Percentiles rank a stretch among this genome's conserved stretches.
Conservation (phyloP, 1,284 basidiomycete species). For the Acaromyces ingoldii region DNA sequence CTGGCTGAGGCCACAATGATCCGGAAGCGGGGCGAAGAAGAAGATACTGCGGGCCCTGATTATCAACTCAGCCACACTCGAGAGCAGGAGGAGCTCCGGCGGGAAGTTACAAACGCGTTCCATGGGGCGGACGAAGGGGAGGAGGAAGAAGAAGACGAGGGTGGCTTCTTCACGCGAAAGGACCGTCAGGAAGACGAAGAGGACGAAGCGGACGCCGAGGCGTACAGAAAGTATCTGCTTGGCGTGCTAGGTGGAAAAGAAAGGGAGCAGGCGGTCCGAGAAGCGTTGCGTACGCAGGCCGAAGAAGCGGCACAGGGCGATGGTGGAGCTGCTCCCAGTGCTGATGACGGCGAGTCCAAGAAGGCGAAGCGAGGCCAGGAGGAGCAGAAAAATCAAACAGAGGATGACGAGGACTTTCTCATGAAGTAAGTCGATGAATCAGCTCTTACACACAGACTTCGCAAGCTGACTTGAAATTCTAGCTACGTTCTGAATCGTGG, state of each 20-base stretch:
- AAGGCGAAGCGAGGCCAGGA: conserved; percentile 48
- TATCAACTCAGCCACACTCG: conserved; percentile 66
- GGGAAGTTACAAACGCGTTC: conserved; percentile 80
- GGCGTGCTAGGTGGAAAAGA: conserved; percentile 72
- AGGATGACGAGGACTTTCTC: conserved; percentile 75
- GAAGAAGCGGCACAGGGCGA: conserved; percentile 17
- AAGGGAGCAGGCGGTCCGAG: conserved; percentile 52
- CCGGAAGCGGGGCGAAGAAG: conserved; percentile 12
- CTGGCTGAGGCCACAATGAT: conserved; percentile 44
- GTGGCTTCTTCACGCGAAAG: conserved; percentile 63
- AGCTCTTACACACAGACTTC: neutral
- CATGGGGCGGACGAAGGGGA: conserved; percentile 55
- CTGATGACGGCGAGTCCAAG: neutral
- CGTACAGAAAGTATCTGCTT: conserved; percentile 74
- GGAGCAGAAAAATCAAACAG: conserved; percentile 47
- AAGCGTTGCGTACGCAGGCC: conserved; percentile 19
- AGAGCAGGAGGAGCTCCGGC: conserved; percentile 70
- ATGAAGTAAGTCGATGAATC: conserved; percentile 64
- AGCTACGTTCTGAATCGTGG: conserved; percentile 50
- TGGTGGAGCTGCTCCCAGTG: neutral
- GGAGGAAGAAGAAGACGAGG: conserved; percentile 57
- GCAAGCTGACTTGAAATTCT: neutral
- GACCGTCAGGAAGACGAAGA: conserved; percentile 72
- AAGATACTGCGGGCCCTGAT: conserved; percentile 1
- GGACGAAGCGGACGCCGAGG: conserved; percentile 67